Evolutionary conservation across 768 basidiomycete genomes (phyloP), one percentile per base, ranked within the genome.

Genomic region (Podaxis mareebaensis): DNA sequence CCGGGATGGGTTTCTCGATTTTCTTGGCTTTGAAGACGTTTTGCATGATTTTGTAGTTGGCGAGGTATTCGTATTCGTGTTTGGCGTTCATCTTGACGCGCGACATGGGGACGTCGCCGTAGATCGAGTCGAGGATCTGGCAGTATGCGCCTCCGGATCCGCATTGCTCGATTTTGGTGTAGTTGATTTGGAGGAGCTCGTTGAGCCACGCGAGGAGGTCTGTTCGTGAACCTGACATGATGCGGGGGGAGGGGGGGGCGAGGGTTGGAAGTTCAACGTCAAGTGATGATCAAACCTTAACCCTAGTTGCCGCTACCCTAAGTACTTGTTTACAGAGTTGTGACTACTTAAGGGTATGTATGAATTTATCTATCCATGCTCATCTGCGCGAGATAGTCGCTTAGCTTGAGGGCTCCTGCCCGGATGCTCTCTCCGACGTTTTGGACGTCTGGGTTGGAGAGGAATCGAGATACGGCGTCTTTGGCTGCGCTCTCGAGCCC

Each of bases 1-100:
- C 91, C 6, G 85, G 92, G 74, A 99, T 95, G 28, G 96, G 96
- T 94, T 97, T 98, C 76, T 98, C 96, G 66, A 99, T 90, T 78
- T 93, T 92, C 76, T 98, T 91, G 13, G 82, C 73, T 73, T 95
- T 94, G 89, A 99, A 99, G 44, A 84, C 73, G 70, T 89, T 95
- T 75, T 99, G 97, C 76, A 99, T 79, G 72, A 99, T 84, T 77
- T 99, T 98, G 84, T 87, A 99, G 79, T 99, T 99, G 28, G 87
- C 91, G 60, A 99, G 77, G 72, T 87, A 98, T 76, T 99, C 96
- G 79, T 97, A 98, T 73, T 97, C 93, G 71, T 93, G 92, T 79
- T 88, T 95, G 49, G 97, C 95, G 75, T 89, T 89, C 87, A 98
- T 93, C 83, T 98, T 99, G 69, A 99, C 96, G 66, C 91, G 85